A percentile compares a stretch with the other conserved stretches of the same genome.
phyloP scores from a whole-genome alignment of 1,284 basidiomycete species.

The Hortiboletus rubellus region DNA sequence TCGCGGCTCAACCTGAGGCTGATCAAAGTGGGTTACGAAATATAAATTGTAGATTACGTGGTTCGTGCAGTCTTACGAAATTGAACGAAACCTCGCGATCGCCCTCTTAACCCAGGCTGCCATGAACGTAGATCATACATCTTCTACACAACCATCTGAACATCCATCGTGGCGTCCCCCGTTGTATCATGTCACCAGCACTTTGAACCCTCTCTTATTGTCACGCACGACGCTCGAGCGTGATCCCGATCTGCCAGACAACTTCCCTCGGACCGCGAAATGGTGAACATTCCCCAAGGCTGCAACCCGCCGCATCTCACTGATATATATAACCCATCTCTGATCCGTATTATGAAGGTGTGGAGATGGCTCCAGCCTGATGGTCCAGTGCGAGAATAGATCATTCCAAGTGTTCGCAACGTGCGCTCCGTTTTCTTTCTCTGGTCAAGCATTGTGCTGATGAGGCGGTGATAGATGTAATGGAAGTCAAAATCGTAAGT shows the following conservation, averaged over 20 bases:
- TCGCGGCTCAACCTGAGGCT: too few species aligned
- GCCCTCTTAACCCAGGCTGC: too few species aligned
- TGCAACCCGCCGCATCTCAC: neutral
- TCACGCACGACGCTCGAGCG: slow-evolving; percentile 16
- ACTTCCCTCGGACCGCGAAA: slow-evolving; percentile 52
- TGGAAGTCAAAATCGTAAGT: slow-evolving; percentile 11
- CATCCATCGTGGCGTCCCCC: slow-evolving; percentile 13
- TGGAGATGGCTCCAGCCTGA: slow-evolving; percentile 58
- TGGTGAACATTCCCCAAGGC: slow-evolving; percentile 40
- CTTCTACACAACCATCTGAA: slow-evolving; percentile 1
- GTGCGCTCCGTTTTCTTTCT: slow-evolving; percentile 6
- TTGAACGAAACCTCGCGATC: too few species aligned
- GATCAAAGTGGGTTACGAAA: too few species aligned
- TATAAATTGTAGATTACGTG: too few species aligned
- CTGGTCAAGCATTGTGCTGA: neutral
- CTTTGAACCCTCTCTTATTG: slow-evolving; percentile 1
- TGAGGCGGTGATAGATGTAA: neutral
- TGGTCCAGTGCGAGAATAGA: slow-evolving; percentile 63
- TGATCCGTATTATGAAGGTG: slow-evolving; percentile 46
- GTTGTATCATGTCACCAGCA: slow-evolving; percentile 10
- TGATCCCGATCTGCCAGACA: slow-evolving; percentile 31
- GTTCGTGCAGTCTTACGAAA: too few species aligned
- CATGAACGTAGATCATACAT: neutral
- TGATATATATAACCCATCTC: neutral
- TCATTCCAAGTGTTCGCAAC: slow-evolving; percentile 47